Evolutionary conservation across 2,329 filamentous ascomycete species (phyloP).

Genomic region (Alternaria tenuissima): DNA sequence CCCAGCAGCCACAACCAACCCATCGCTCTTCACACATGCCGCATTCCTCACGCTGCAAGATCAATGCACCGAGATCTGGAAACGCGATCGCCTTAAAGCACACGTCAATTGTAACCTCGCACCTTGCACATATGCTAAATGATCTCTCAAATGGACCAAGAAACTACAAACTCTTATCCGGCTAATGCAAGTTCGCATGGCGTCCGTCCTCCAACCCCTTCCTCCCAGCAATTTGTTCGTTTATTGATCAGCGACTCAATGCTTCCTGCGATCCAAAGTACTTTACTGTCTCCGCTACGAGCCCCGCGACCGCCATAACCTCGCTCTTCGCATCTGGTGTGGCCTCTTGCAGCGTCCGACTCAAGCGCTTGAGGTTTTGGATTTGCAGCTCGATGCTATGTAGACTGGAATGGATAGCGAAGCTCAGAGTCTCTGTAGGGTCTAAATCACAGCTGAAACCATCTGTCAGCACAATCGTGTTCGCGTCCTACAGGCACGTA

Average conservation of each 20-base stretch:
- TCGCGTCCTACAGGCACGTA: conserved; percentile 8
- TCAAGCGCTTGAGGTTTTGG: conserved; percentile 31
- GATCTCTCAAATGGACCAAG: not conserved
- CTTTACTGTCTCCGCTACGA: conserved; percentile 27
- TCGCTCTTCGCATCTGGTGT: conserved; percentile 31
- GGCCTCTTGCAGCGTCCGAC: conserved; percentile 37
- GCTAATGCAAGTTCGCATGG: not conserved
- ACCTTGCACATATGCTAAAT: not conserved
- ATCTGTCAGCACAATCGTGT: not conserved
- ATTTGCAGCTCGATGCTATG: conserved; percentile 35
- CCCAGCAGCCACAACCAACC: not conserved
- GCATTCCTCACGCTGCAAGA: not conserved
- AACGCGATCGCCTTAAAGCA: not conserved
- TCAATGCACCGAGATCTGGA: not conserved
- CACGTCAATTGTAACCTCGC: not conserved
- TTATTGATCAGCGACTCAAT: conserved; percentile 21
- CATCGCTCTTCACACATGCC: not conserved
- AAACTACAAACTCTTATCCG: not conserved
- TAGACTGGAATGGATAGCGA: conserved; percentile 32
- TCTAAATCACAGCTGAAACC: conserved; percentile 17
- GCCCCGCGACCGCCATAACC: conserved; percentile 20
- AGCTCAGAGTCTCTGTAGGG: conserved; percentile 28
- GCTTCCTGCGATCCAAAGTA: conserved; percentile 36
- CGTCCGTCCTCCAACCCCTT: conserved; percentile 33
- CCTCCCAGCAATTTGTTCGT: conserved; percentile 26